phyloP scores from a whole-genome alignment of 1,284 basidiomycete genomes.

The Puccinia hordei region DNA sequence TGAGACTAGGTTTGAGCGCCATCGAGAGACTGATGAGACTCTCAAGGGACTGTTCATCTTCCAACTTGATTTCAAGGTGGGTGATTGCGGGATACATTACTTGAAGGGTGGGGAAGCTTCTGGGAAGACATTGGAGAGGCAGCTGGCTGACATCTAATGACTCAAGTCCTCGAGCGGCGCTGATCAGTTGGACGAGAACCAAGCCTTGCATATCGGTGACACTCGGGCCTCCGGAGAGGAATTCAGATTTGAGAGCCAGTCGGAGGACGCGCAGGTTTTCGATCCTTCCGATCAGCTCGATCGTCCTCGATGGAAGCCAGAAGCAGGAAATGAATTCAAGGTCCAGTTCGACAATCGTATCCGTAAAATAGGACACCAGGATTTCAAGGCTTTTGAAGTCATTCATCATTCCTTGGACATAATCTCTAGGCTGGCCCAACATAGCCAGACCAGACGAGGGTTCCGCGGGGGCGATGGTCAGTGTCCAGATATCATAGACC shows the following conservation, averaged over 20 bases:
- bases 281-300: conserved; percentile 16
- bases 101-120: neutral
- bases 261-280: conserved; percentile 17
- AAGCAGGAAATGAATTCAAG: conserved; percentile 30
- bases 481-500: conserved; percentile 24
- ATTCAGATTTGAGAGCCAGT: conserved; percentile 17
- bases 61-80: conserved; percentile 26
- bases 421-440: neutral
- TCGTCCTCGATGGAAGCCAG: conserved; percentile 12
- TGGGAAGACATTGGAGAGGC: conserved; percentile 20
- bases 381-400: neutral
- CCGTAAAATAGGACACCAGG: conserved; percentile 8
- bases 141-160: conserved; percentile 27
- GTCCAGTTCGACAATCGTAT: conserved; percentile 40
- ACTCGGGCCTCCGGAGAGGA: neutral
- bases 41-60: conserved; percentile 11
- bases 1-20: conserved; percentile 36
- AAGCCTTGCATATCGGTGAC: neutral
- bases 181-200: neutral
- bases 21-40: conserved; percentile 16
- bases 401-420: conserved; percentile 7
- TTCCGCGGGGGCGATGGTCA: neutral
- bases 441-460: neutral
- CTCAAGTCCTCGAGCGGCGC: conserved; percentile 3
- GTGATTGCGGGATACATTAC: neutral